Conservation (phyloP, 1,139 yeast species). For the Groenewaldozyma auringiensis region DNA sequence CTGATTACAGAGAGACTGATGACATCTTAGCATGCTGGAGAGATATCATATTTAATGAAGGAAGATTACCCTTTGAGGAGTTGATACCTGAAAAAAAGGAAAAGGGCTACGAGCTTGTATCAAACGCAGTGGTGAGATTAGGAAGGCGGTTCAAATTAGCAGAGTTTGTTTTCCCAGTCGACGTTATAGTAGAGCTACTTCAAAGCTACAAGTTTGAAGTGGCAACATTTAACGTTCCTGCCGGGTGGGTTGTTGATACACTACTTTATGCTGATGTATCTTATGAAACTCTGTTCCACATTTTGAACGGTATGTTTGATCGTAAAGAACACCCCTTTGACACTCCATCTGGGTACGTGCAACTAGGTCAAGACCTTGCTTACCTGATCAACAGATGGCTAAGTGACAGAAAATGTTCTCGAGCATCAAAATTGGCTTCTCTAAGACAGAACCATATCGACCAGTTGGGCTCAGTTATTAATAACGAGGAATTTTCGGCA, state of each 20-base stretch:
- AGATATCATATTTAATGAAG: slow-evolving; percentile 21
- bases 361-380: slow-evolving; percentile 24
- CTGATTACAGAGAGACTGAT: slow-evolving; percentile 46
- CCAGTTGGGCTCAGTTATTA: neutral
- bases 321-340: slow-evolving; percentile 32
- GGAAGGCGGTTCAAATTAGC: slow-evolving; percentile 45
- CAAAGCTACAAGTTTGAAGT: slow-evolving; percentile 34
- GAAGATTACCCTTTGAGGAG: slow-evolving; percentile 12
- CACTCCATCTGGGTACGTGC: slow-evolving; percentile 18
- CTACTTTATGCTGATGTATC: slow-evolving; percentile 71
- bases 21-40: slow-evolving; percentile 35
- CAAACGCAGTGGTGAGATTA: slow-evolving; percentile 37
- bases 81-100: slow-evolving; percentile 21
- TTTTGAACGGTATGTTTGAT: slow-evolving; percentile 61
- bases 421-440: neutral
- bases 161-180: slow-evolving; percentile 77
- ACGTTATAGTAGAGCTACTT: slow-evolving; percentile 54
- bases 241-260: slow-evolving; percentile 57
- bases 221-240: slow-evolving; percentile 22
- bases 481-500: neutral
- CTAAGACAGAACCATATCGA: neutral
- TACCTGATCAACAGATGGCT: slow-evolving; percentile 25
- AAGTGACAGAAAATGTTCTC: slow-evolving; percentile 7
- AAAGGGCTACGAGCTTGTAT: slow-evolving; percentile 30
- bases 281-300: slow-evolving; percentile 60